Base-by-base conservation (phyloP, 352 stramenopile genomes). In the Pilasporangium apinafurcum region DNA sequence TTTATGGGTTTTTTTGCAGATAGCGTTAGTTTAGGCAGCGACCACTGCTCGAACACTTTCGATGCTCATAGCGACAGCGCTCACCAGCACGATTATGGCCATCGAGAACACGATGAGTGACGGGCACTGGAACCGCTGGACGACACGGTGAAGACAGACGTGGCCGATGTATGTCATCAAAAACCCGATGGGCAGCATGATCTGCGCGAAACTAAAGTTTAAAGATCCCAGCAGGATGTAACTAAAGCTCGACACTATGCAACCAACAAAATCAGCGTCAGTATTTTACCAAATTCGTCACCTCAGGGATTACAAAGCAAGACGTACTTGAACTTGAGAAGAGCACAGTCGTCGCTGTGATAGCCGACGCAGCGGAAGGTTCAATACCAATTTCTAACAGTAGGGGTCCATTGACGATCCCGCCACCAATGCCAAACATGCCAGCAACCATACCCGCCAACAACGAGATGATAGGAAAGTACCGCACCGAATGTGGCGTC, bases 391-490 rank as follows among this genome's bases (percentile, higher is more conserved):
- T 88, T 37, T 96, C 84, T 3, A 98, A 76, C 74, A 98, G 92
- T 16, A 98, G 53, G 2, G 94, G 94, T 1, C 85, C 92, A 46
- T 96, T 97, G 36, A 98, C 86, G 46, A 98, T 98, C 16, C 93
- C 95, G 36, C 94, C 95, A 3, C 92, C 94, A 20, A 98, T 87
- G 12, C 93, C 95, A 62, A 98, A 98, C 79, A 98, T 91, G 10
- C 93, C 93, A 1, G 90, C 87, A 48, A 96, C 86, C 18, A 96
- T 74, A 16, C 93, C 95, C 18, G 92, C 92, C 7, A 92, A 62
- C 42, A 95, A 76, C 42, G 86, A 95, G 21, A 97, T 62, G 1
- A 82, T 37, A 0, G 93, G 92, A 65, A 98, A 98, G 31, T 90
- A 77, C 16, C 69, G 60, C 36, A 91, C 68, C 24, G 70, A 87